Evolutionary conservation across 2,329 filamentous ascomycete genomes (phyloP), one percentile per base, ranked within the genome.

Genomic region (Madurella mycetomatis): DNA sequence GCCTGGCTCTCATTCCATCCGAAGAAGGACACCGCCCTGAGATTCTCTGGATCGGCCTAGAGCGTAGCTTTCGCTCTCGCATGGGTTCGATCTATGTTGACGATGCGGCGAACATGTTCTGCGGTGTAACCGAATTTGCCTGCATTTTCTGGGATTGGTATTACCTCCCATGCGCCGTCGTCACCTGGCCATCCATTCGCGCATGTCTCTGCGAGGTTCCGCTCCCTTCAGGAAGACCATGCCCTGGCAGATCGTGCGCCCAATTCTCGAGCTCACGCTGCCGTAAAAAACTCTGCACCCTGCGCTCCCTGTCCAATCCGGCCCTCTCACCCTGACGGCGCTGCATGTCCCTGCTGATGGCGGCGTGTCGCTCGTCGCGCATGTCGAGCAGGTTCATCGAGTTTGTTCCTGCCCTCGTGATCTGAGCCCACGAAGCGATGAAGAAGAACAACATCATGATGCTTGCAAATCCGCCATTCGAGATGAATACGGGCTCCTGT

Each of bases 261-360:
- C 67, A 72, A 30, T 46, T 57, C 30, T 58, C 58, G 37, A 64
- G 62, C 61, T 94, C 87, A 60, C 90, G 78, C 55, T 88, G 83
- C 64, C 83, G 82, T 55, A 97, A 61, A 65, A 97, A 97, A 51
- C 75, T 83, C 61, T 90, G 81, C 40, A 97, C 85, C 49, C 90
- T 79, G 64, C 85, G 83, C 57, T 88, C 80, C 51, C 81, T 76
- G 64, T 72, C 73, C 66, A 80, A 67, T 39, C 78, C 72, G 48
- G 77, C 75, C 57, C 77, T 73, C 52, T 82, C 74, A 62, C 77
- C 70, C 64, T 79, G 74, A 60, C 80, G 77, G 55, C 76, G 75
- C 49, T 71, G 74, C 66, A 84, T 75, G 45, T 85, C 73, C 55
- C 83, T 79, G 55, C 79, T 83, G 47, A 88, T 85, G 37, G 85